phyloP scores from a whole-genome alignment of 345 rosid species.

The Eucalyptus cloeziana region DNA sequence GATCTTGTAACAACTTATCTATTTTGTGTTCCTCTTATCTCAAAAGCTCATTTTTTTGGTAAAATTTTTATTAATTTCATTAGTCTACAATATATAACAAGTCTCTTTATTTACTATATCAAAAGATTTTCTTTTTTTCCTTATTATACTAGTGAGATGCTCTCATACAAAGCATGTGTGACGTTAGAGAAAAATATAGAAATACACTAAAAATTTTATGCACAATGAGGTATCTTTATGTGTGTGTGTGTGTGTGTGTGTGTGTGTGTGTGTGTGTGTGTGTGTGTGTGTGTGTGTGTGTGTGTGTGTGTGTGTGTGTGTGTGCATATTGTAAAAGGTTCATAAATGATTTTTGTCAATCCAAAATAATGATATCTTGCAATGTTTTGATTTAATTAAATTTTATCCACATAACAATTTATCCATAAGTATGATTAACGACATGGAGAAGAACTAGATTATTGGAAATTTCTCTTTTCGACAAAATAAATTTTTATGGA shows the following conservation, averaged over 20 bases:
- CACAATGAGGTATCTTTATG: not conserved
- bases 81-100: too few relatives aligned
- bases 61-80: too few relatives aligned
- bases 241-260: too few relatives aligned
- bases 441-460: not conserved
- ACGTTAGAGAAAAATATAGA: not conserved
- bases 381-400: not conserved
- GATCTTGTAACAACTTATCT: too few relatives aligned
- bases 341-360: not conserved
- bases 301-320: too few relatives aligned
- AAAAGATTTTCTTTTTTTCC: not conserved
- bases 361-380: too few relatives aligned
- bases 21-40: not conserved
- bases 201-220: not conserved
- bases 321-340: fast-evolving
- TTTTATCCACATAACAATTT: not conserved
- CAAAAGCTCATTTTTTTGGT: fast-evolving
- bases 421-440: not conserved
- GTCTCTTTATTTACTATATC: not conserved
- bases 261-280: too few relatives aligned
- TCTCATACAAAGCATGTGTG: not conserved
- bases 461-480: not conserved
- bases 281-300: too few relatives aligned
- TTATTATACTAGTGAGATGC: not conserved
- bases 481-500: not conserved